A percentile compares a stretch with the other conserved stretches of the same genome.
Conservation (phyloP, 805 yeast species). For the Naumovozyma castellii region DNA sequence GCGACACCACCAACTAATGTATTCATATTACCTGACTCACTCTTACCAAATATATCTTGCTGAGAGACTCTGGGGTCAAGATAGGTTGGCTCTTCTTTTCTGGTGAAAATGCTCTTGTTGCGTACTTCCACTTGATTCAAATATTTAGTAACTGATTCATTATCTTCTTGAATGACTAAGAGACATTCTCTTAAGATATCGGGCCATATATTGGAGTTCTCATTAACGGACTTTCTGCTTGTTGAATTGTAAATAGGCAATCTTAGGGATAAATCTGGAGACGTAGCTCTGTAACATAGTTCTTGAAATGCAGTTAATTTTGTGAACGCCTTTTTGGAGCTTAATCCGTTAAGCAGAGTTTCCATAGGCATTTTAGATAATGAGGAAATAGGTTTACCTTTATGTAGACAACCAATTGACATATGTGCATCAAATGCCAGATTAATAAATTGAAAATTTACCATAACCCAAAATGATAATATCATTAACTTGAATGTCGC, state of each 20-base stretch:
- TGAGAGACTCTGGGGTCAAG: no score
- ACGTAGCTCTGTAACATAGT: conserved; percentile 52
- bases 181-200: conserved; percentile 53
- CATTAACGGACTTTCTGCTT: conserved; percentile 32
- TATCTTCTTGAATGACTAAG: conserved; percentile 41
- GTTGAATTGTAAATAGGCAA: conserved; percentile 36
- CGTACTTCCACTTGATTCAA: conserved; percentile 11
- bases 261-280: conserved; percentile 40
- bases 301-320: conserved; percentile 69
- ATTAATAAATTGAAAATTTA: conserved; percentile 47
- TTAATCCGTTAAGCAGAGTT: conserved; percentile 55
- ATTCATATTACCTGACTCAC: neutral
- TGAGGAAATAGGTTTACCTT: conserved; percentile 48
- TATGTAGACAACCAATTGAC: conserved; percentile 62
- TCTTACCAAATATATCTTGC: neutral
- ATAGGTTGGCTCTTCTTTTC: no score
- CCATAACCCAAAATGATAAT: conserved; percentile 31
- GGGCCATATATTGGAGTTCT: conserved; percentile 44
- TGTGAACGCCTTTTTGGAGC: conserved; percentile 40
- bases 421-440: conserved; percentile 55
- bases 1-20: neutral
- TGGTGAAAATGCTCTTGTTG: neutral
- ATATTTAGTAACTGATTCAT: conserved; percentile 29
- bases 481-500: conserved; percentile 25
- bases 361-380: conserved; percentile 50